Evolutionary conservation across 1,284 basidiomycete genomes (phyloP).

Genomic region (Cryptococcus sp.): DNA sequence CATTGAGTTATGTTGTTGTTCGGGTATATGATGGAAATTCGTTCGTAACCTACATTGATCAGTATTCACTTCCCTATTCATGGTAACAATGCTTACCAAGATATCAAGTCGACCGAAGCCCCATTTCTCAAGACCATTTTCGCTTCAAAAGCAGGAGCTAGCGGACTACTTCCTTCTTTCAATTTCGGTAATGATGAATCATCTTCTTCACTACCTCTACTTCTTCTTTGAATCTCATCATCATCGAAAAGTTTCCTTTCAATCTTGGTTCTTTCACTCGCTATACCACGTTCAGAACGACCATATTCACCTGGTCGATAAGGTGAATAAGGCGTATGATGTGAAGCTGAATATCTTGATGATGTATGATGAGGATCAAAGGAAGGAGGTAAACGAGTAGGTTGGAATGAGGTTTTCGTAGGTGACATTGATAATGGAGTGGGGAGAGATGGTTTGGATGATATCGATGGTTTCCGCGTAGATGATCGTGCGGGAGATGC

Average conservation of each 20-base stretch:
- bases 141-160: constrained; percentile 39
- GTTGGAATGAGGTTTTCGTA: not conserved
- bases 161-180: constrained; percentile 16
- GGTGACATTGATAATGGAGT: constrained; percentile 13
- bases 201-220: constrained; percentile 11
- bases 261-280: constrained; percentile 27
- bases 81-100: constrained; percentile 28
- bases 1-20: constrained; percentile 25
- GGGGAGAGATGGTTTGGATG: constrained; percentile 1
- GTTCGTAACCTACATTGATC: constrained; percentile 32
- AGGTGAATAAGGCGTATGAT: constrained; percentile 14
- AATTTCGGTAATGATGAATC: not conserved
- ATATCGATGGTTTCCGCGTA: not conserved
- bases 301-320: constrained; percentile 20
- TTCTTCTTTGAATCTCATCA: constrained; percentile 9
- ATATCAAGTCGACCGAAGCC: constrained; percentile 39
- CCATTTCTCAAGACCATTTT: constrained; percentile 43
- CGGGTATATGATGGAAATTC: constrained; percentile 42
- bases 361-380: constrained; percentile 7
- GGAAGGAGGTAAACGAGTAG: constrained; percentile 8
- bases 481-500: constrained; percentile 1
- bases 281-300: constrained; percentile 15
- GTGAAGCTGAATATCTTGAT: constrained; percentile 6
- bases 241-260: constrained; percentile 27
- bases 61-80: not conserved